These are phyloP conservation scores for Wickerhamiella lipophila DNA, from an alignment of 805 yeast genomes.

Conservation along the genomic window DNA sequence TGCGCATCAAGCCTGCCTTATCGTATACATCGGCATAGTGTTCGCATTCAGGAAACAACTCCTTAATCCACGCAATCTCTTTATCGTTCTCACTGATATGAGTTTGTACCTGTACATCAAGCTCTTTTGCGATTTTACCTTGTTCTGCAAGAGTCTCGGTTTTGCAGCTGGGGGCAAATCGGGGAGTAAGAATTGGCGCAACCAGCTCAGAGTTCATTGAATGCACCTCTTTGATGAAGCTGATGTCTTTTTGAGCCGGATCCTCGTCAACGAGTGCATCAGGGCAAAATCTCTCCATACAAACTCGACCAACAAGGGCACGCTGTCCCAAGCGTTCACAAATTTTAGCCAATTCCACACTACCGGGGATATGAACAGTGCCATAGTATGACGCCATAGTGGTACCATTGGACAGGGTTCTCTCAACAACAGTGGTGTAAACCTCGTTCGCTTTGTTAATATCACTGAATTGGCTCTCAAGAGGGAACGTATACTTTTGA, in stretches of 20 bases:
- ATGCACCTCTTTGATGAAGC: slow-evolving; percentile 45
- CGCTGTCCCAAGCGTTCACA: slow-evolving; percentile 63
- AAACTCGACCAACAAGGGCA: slow-evolving; percentile 83
- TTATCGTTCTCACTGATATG: slow-evolving; percentile 72
- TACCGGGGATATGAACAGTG: slow-evolving; percentile 65
- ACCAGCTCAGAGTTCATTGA: slow-evolving; percentile 39
- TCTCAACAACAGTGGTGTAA: slow-evolving; percentile 52
- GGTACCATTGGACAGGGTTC: slow-evolving; percentile 70
- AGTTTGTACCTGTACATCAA: slow-evolving; percentile 63
- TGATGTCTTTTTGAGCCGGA: slow-evolving; percentile 41
- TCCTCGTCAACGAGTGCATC: slow-evolving; percentile 45
- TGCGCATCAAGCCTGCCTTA: slow-evolving; percentile 43
- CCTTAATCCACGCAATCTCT: slow-evolving; percentile 63
- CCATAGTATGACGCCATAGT: slow-evolving; percentile 89
- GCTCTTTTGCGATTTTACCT: slow-evolving; percentile 41
- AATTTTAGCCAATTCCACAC: slow-evolving; percentile 63
- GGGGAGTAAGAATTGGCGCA: slow-evolving; percentile 73
- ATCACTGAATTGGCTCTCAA: slow-evolving; percentile 58
- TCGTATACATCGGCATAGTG: slow-evolving; percentile 71
- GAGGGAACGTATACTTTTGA: slow-evolving; percentile 72
- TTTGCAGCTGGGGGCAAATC: slow-evolving; percentile 86
- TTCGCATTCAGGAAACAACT: slow-evolving; percentile 56
- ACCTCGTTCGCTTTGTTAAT: slow-evolving; percentile 43
- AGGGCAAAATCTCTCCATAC: slow-evolving; percentile 81
- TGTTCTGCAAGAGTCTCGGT: slow-evolving; percentile 47